A percentile compares a stretch with the other conserved stretches of the same genome.
phyloP scores from a whole-genome alignment of 805 yeast genomes.

The Candida xyloterini region DNA sequence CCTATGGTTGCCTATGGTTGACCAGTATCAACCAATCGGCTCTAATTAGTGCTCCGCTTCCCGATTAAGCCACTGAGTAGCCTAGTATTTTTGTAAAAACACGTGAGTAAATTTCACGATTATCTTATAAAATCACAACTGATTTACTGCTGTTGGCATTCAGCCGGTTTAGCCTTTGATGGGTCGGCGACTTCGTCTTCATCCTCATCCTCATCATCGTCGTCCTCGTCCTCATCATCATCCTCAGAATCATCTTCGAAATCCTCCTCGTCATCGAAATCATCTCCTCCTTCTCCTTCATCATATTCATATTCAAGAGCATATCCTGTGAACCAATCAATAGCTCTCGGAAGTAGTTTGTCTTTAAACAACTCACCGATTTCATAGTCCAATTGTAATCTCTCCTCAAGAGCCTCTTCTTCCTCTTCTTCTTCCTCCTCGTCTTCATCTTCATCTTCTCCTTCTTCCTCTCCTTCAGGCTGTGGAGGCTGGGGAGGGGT shows the following conservation, averaged over 20 bases:
- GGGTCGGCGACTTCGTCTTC: slow-evolving; percentile 35
- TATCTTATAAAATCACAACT: not conserved
- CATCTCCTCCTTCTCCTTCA: slow-evolving; percentile 54
- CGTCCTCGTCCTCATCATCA: slow-evolving; percentile 40
- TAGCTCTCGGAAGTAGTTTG: slow-evolving; percentile 90
- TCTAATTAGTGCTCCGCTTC: not conserved
- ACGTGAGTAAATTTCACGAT: not conserved
- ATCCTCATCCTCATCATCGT: slow-evolving; percentile 36
- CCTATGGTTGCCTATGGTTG: not conserved
- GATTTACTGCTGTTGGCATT: slow-evolving; percentile 65
- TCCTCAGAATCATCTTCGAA: slow-evolving; percentile 64
- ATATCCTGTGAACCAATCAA: slow-evolving; percentile 98
- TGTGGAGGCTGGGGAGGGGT: slow-evolving; percentile 82
- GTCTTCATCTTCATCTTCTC: slow-evolving; percentile 48
- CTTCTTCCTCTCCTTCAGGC: slow-evolving; percentile 39
- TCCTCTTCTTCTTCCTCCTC: slow-evolving; percentile 49
- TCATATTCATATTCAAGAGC: slow-evolving; percentile 75
- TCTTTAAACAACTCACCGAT: slow-evolving; percentile 96
- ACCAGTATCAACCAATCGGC: not conserved
- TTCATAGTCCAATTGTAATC: slow-evolving; percentile 89
- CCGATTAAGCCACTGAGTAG: not conserved
- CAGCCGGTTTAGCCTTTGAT: slow-evolving; percentile 64
- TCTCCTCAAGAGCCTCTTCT: slow-evolving; percentile 72
- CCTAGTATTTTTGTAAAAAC: not conserved
- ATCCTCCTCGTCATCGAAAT: slow-evolving; percentile 55